Percentiles rank a stretch among this genome's conserved stretches.
phyloP scores from a whole-genome alignment of 768 basidiomycete species.

The Goffeauzyma gilvescens region DNA sequence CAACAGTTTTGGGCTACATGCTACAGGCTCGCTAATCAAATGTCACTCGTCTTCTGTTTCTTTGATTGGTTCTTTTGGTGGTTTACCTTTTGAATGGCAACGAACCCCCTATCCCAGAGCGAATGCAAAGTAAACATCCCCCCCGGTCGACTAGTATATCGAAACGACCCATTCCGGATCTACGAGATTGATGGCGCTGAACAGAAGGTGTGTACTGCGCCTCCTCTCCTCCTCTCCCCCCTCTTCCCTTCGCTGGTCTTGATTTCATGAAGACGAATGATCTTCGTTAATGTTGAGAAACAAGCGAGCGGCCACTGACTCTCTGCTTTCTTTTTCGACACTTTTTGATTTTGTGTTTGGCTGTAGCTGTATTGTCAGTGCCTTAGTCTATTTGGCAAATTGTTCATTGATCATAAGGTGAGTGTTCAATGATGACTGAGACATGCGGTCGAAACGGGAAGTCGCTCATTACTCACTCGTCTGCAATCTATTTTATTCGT shows the following conservation, averaged over 20 bases:
- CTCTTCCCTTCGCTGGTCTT: too few species aligned
- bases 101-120: too few species aligned
- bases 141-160: constrained; percentile 77
- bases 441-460: constrained; percentile 67
- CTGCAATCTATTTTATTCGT: neutral
- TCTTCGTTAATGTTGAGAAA: too few species aligned
- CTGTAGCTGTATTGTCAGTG: constrained; percentile 85
- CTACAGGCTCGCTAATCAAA: too few species aligned
- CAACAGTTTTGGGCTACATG: too few species aligned
- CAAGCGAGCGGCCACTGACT: too few species aligned
- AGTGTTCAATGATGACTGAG: constrained; percentile 64
- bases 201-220: constrained; percentile 18
- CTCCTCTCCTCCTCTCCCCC: too few species aligned
- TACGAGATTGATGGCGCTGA: constrained; percentile 87
- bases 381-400: constrained; percentile 80
- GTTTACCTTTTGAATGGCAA: too few species aligned
- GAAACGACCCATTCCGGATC: constrained; percentile 68
- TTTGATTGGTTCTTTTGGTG: too few species aligned
- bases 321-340: neutral
- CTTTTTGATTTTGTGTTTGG: neutral
- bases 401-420: constrained; percentile 98
- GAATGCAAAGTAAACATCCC: constrained; percentile 51
- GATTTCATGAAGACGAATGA: too few species aligned
- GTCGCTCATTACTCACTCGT: too few species aligned
- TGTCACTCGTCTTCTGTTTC: too few species aligned